Conservation (phyloP, 805 yeast genomes). For the Yarrowia deformans region DNA sequence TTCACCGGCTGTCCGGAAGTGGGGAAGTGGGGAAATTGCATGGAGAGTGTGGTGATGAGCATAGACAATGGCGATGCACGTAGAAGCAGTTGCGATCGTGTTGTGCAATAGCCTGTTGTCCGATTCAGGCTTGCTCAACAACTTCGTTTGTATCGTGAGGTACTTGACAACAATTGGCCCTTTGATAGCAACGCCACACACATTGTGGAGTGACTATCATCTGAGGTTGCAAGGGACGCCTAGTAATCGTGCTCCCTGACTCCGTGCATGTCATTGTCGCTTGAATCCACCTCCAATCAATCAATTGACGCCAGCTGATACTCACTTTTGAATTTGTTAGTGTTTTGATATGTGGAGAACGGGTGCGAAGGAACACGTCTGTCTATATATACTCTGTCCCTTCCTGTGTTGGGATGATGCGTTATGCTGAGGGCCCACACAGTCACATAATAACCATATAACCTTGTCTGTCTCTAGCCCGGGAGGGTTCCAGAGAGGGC, state of each 20-base stretch:
- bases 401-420: slow-evolving; percentile 15
- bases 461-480: slow-evolving; percentile 5
- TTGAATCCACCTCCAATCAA: background rate
- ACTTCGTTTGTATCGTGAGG: background rate
- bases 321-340: slow-evolving; percentile 39
- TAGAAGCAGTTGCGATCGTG: no score
- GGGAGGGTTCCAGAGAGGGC: background rate
- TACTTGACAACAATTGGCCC: background rate
- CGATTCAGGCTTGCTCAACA: background rate
- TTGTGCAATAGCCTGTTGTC: background rate
- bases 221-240: background rate
- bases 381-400: slow-evolving; percentile 33
- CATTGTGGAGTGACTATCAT: background rate
- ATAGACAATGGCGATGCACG: background rate
- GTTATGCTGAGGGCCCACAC: slow-evolving; percentile 13
- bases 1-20: slow-evolving; percentile 10
- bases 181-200: slow-evolving; percentile 8
- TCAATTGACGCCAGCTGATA: background rate
- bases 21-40: background rate
- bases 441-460: slow-evolving; percentile 8
- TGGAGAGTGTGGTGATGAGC: background rate
- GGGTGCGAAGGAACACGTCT: slow-evolving; percentile 15
- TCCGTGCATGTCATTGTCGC: background rate
- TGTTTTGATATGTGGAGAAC: slow-evolving; percentile 15
- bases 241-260: background rate